Conservation (phyloP, 139 green algal genomes). For the Chlamydomonas asymmetrica region DNA sequence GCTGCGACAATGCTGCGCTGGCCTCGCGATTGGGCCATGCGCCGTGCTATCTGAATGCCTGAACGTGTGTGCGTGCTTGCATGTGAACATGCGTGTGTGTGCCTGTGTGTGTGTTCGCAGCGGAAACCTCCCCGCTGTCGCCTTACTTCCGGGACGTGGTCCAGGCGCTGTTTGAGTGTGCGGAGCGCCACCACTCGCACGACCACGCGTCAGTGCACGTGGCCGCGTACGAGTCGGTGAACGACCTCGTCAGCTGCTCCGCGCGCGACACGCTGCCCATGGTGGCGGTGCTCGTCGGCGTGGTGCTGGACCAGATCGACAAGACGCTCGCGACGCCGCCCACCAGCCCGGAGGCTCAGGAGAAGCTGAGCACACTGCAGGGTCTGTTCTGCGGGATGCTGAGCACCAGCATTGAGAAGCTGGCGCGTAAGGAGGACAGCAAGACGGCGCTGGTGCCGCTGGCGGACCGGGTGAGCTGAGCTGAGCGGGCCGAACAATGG, state of each 20-base stretch:
- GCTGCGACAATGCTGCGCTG: no score
- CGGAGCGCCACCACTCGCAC: slow-evolving; percentile 35
- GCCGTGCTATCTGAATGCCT: no score
- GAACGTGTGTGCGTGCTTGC: no score
- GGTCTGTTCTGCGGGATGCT: slow-evolving; percentile 93
- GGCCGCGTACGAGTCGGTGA: slow-evolving; percentile 93
- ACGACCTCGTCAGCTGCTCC: slow-evolving; percentile 86
- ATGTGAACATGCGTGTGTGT: no score
- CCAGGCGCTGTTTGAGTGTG: slow-evolving; percentile 68
- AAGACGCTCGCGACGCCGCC: slow-evolving; percentile 62
- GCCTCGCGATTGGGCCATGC: no score
- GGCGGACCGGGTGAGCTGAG: slow-evolving; percentile 61
- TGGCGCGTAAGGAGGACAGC: slow-evolving; percentile 69
- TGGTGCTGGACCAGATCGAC: slow-evolving; percentile 43
- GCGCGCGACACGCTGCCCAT: slow-evolving; percentile 74
- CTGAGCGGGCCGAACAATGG: no score
- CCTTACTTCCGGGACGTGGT: slow-evolving; percentile 90
- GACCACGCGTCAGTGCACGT: slow-evolving; percentile 63
- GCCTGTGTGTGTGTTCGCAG: slow-evolving; percentile 38
- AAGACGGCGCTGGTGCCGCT: slow-evolving; percentile 71
- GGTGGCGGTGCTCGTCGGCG: slow-evolving; percentile 32
- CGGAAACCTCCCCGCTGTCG: slow-evolving; percentile 66
- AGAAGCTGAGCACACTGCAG: slow-evolving; percentile 72
- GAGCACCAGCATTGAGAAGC: slow-evolving; percentile 85
- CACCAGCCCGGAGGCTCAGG: slow-evolving; percentile 46